phyloP scores from a whole-genome alignment of 352 stramenopile species.

The Phytophthora pini region DNA sequence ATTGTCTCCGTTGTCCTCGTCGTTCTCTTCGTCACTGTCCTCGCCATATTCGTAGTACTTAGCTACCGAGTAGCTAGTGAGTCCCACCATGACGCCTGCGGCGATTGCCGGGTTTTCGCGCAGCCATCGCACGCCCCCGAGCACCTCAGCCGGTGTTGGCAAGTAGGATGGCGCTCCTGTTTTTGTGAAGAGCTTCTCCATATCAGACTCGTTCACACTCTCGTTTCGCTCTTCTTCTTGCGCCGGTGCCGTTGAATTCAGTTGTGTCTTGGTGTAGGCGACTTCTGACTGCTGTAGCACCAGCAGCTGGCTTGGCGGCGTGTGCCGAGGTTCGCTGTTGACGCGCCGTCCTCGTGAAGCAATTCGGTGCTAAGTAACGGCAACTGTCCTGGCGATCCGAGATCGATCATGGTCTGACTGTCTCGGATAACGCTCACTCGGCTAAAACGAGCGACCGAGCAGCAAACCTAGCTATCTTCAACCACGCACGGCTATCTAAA shows the following conservation, averaged over 20 bases:
- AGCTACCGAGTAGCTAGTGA: slow-evolving; percentile 74
- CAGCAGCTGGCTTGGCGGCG: slow-evolving; percentile 14
- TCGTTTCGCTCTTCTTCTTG: slow-evolving; percentile 8
- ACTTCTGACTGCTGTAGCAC: not conserved
- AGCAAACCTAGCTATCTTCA: slow-evolving; percentile 7
- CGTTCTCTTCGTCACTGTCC: slow-evolving; percentile 43
- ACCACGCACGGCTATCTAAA: slow-evolving; percentile 4
- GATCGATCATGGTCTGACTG: not conserved
- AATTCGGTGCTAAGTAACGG: slow-evolving; percentile 35
- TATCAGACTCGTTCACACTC: slow-evolving; percentile 4
- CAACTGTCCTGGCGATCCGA: slow-evolving; percentile 21
- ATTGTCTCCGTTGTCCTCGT: not conserved
- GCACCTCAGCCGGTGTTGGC: slow-evolving; percentile 65
- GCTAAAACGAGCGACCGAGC: slow-evolving; percentile 9
- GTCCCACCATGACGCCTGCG: slow-evolving; percentile 64
- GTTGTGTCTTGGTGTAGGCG: slow-evolving; percentile 18
- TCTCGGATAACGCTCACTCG: not conserved
- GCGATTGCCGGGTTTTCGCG: slow-evolving; percentile 73
- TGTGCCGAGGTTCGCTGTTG: slow-evolving; percentile 38
- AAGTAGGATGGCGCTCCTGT: slow-evolving; percentile 66
- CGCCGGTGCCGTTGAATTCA: slow-evolving; percentile 32
- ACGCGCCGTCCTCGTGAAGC: slow-evolving; percentile 38
- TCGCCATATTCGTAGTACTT: slow-evolving; percentile 62
- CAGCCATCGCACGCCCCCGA: slow-evolving; percentile 68
- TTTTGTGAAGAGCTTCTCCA: slow-evolving; percentile 51